A percentile compares a stretch with the other conserved stretches of the same genome.
phyloP scores from a whole-genome alignment of 1,139 yeast species.

The Debaryomyces sp. region DNA sequence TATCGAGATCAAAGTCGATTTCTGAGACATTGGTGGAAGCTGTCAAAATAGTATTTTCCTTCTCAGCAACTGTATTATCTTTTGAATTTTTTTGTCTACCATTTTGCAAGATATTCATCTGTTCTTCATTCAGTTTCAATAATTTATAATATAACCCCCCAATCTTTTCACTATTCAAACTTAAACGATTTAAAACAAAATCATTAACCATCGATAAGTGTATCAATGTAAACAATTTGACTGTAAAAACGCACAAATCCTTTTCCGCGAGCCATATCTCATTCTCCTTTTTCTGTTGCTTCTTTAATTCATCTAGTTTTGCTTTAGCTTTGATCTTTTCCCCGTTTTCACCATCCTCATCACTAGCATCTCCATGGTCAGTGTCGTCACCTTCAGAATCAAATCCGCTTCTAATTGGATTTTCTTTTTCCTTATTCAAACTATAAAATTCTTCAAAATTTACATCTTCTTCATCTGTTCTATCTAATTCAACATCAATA shows the following conservation, averaged over 20 bases:
- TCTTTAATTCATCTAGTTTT: constrained; percentile 12
- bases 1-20: constrained; percentile 1
- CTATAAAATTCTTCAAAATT: constrained; percentile 43
- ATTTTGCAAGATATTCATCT: not conserved
- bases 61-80: not conserved
- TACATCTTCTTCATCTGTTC: constrained; percentile 62
- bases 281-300: constrained; percentile 14
- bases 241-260: constrained; percentile 51
- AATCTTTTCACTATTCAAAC: constrained; percentile 48
- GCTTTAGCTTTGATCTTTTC: constrained; percentile 8
- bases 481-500: constrained; percentile 45
- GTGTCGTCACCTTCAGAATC: constrained; percentile 20
- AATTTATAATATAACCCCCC: constrained; percentile 43
- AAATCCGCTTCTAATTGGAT: constrained; percentile 15
- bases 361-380: constrained; percentile 19
- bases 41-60: constrained; percentile 1
- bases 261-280: constrained; percentile 41
- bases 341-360: constrained; percentile 22
- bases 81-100: constrained; percentile 2
- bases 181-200: constrained; percentile 40
- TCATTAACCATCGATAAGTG: constrained; percentile 41
- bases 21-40: constrained; percentile 3
- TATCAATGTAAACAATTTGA: constrained; percentile 51
- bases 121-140: constrained; percentile 22
- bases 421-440: constrained; percentile 15